These are phyloP conservation scores for Cytauxzoon felis DNA, from an alignment of 169 alveolate genomes.

Conservation along the genomic window DNA sequence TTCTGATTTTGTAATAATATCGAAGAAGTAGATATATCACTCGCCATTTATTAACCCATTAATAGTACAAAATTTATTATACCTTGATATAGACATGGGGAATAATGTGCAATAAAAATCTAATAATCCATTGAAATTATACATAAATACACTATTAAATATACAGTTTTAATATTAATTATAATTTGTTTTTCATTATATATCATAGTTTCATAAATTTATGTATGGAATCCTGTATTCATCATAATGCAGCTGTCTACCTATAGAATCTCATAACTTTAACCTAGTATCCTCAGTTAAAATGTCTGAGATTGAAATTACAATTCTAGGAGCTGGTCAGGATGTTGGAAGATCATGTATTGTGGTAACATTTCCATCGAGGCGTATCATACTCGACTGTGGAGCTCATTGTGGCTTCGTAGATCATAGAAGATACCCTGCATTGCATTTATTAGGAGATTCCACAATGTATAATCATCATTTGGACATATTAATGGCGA, in stretches of 20 bases:
- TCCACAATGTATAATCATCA: constrained; percentile 5
- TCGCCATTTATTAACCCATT: too few relatives aligned
- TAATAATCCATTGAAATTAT: neutral
- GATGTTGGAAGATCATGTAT: constrained; percentile 98
- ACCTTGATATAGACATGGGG: neutral
- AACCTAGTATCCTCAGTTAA: neutral
- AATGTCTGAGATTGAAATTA: constrained; percentile 42
- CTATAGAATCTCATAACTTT: neutral
- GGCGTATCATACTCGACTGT: constrained; percentile 93
- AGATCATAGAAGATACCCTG: constrained; percentile 93
- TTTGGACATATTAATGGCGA: neutral
- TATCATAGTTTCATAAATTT: neutral
- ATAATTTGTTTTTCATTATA: neutral
- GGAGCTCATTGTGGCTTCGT: constrained; percentile 94
- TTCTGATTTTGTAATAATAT: constrained; percentile 35
- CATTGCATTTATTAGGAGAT: constrained; percentile 74
- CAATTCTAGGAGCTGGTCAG: constrained; percentile 98
- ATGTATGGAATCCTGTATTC: neutral
- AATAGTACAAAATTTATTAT: too few relatives aligned
- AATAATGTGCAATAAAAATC: constrained; percentile 10
- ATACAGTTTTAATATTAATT: neutral
- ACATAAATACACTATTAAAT: neutral
- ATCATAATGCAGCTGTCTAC: neutral
- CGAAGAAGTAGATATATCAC: constrained; percentile 9
- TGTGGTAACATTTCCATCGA: constrained; percentile 87